Base-by-base conservation (phyloP, 1,139 yeast species). In the Candida tropicalis region DNA sequence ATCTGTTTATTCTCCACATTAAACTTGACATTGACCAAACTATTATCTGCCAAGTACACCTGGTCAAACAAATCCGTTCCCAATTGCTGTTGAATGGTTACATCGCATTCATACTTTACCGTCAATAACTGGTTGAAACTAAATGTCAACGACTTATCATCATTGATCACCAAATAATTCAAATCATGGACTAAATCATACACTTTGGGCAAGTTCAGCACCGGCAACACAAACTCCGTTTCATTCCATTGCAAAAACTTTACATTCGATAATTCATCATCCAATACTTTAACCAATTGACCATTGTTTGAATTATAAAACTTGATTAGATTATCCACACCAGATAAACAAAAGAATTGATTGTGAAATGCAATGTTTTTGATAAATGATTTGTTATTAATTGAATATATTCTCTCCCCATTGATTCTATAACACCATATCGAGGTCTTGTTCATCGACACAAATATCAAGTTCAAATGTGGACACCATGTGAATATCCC, bases 391-490 rank as follows among this genome's bases (percentile, higher is more conserved):
- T 65, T 62, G 50, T 66, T 65, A 55, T 65, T 73, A 38, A 74
- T 63, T 31, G 77, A 66, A 68, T 81, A 81, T 5, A 81, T 79
- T 40, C 79, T 57, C 48, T 77, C 81, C 0, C 85, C 86, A 48
- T 76, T 77, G 38, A 75, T 60, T 36, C 87, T 65, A 47, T 74
- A 78, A 12, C 80, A 75, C 73, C 78, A 70, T 16, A 80, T 67
- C 8, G 81, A 70, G 45, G 65, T 72, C 38, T 66, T 69, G 40
- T 74, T 71, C 66, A 73, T 73, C 37, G 77, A 68, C 4, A 79
- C 61, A 18, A 80, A 75, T 31, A 81, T 54, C 35, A 81, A 62
- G 51, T 79, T 80, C 68, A 80, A 73, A 9, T 73, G 65, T 0
- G 86, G 85, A 54, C 83, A 79, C 78, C 83, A 77, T 43, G 71